A percentile compares a stretch with the other conserved stretches of the same genome.
Evolutionary conservation across 2,329 filamentous ascomycete species (phyloP).

Genomic region (Beauveria medogensis): DNA sequence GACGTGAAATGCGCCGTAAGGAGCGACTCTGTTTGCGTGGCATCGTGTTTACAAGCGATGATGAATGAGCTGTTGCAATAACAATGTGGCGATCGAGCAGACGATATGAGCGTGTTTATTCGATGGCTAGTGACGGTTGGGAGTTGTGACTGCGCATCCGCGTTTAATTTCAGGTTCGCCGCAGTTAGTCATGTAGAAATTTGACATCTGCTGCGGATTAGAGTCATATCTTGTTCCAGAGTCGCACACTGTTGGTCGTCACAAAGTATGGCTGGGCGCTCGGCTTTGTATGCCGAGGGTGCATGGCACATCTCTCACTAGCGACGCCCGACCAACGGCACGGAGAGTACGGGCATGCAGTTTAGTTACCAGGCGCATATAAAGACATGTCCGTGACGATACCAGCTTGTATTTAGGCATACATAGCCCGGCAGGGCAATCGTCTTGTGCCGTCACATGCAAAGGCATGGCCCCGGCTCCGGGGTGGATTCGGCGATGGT

Average conservation of each 20-base stretch:
- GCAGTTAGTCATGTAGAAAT: neutral
- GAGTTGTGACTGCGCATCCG: neutral
- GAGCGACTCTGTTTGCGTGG: too few relatives aligned
- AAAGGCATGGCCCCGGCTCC: neutral
- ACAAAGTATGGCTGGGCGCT: neutral
- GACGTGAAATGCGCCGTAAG: too few relatives aligned
- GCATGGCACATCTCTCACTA: neutral
- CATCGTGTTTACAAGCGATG: too few relatives aligned
- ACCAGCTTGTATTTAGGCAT: neutral
- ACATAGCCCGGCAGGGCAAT: neutral
- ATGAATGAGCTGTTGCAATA: neutral
- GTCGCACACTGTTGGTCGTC: too few relatives aligned
- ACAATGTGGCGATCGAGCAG: neutral
- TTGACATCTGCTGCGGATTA: too few relatives aligned
- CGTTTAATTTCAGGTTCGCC: neutral
- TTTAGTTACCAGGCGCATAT: neutral
- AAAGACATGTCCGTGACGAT: neutral
- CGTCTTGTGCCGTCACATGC: slow-evolving; percentile 5
- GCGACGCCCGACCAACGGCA: neutral
- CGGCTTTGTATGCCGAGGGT: neutral
- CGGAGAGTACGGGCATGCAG: neutral
- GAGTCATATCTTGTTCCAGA: too few relatives aligned
- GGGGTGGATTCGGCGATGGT: slow-evolving; percentile 3
- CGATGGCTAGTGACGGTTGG: neutral
- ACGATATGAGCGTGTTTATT: neutral